Evolutionary conservation across 805 yeast genomes (phyloP).

Genomic region (Ogataea nitratoaversa): DNA sequence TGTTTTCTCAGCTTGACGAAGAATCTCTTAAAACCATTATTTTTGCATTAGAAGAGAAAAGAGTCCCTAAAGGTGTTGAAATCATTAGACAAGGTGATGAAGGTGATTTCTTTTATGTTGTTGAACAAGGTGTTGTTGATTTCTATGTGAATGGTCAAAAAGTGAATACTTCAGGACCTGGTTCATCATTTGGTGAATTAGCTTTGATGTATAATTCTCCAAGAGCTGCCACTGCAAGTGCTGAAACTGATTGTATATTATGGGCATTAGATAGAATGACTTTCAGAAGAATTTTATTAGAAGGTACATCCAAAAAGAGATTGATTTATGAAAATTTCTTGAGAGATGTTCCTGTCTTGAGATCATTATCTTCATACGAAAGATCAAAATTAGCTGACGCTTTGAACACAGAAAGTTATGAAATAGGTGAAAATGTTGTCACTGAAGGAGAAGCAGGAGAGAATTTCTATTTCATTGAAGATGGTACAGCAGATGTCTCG

Average conservation of each 20-base stretch:
- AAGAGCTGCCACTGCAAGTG: slow-evolving; percentile 90
- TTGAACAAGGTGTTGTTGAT: slow-evolving; percentile 81
- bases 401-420: slow-evolving; percentile 68
- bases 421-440: slow-evolving; percentile 70
- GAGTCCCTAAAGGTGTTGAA: slow-evolving; percentile 51
- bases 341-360: slow-evolving; percentile 78
- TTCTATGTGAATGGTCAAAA: slow-evolving; percentile 66
- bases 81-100: slow-evolving; percentile 90
- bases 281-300: slow-evolving; percentile 85
- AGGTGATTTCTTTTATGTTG: slow-evolving; percentile 87
- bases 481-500: slow-evolving; percentile 76
- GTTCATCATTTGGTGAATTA: slow-evolving; percentile 92
- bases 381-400: slow-evolving; percentile 95
- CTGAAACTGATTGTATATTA: slow-evolving; percentile 64
- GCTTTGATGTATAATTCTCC: slow-evolving; percentile 98
- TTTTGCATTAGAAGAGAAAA: slow-evolving; percentile 76
- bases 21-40: slow-evolving; percentile 75
- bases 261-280: slow-evolving; percentile 95
- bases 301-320: slow-evolving; percentile 87
- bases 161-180: slow-evolving; percentile 75
- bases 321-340: slow-evolving; percentile 85
- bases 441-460: slow-evolving; percentile 85
- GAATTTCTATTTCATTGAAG: slow-evolving; percentile 68
- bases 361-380: slow-evolving; percentile 69
- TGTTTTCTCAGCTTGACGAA: slow-evolving; percentile 78